Evolutionary conservation across 1,284 basidiomycete species (phyloP), one percentile per base, ranked within the genome.

Genomic region (Sporisorium exsertum): DNA sequence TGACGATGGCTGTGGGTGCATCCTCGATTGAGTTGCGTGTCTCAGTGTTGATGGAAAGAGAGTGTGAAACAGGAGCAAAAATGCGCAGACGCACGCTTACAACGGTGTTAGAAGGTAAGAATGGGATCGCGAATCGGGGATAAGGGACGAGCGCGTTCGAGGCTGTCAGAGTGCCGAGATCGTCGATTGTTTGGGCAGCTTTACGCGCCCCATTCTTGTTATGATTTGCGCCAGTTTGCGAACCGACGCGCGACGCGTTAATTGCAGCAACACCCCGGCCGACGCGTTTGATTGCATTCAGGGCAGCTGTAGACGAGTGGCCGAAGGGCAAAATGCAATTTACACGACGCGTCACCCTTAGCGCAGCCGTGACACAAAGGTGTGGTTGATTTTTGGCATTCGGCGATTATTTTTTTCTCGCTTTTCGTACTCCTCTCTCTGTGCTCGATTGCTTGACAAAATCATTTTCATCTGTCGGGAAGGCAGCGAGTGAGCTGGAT

Each of bases 201-300:
- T 29, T 29, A 49, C 46, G 46, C 46, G 46, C 46, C 22, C 10
- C 22, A 6, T 3, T 22, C 10, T n/a, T n/a, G n/a, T n/a, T n/a
- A n/a, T n/a, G 10, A 8, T 46, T 26, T 46, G 20, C 43, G 15
- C 29, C 5, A 26, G 22, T 46, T 22, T 16, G 26, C 16, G 20
- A 26, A n/a, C 6, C 29, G 24, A 22, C 29, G 51, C 67, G 67
- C 67, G 67, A 53, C 61, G 67, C 67, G 67, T 70, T 56, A 53
- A 70, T 51, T 52, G 37, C 18, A 33, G n/a, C n/a, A n/a, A n/a
- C 29, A 10, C 5, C 12, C 8, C 0, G 16, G 42, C 18, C 35
- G 46, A 59, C 60, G 45, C 65, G 58, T 47, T 22, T n/a, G 37
- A 18, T 40, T 16, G 37, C 2, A 37, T 32, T 32, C 8, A 8